These are phyloP conservation scores for Xylaria sp. DNA, from an alignment of 2,329 filamentous ascomycete genomes.

Conservation along the genomic window DNA sequence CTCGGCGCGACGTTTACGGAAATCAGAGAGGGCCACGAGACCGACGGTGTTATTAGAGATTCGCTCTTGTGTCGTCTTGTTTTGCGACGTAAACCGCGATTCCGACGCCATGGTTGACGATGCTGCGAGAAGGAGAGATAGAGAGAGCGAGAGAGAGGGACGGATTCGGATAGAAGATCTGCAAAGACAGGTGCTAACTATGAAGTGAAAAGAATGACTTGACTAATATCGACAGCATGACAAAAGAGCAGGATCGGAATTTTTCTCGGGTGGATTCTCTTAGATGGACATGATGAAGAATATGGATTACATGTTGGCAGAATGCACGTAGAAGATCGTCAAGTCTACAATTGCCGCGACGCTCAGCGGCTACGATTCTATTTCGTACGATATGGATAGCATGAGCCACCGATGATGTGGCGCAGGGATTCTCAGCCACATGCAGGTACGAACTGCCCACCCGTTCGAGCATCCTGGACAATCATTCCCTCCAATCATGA, in stretches of 20 bases:
- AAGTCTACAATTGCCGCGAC: too few relatives aligned
- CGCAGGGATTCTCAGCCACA: too few relatives aligned
- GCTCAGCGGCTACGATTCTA: too few relatives aligned
- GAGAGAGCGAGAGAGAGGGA: not conserved
- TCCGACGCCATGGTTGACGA: constrained; percentile 20
- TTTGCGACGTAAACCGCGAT: constrained; percentile 69
- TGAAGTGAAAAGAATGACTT: not conserved
- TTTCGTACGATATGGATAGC: too few relatives aligned
- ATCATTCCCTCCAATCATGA: too few relatives aligned
- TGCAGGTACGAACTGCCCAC: too few relatives aligned
- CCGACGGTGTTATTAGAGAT: constrained; percentile 85
- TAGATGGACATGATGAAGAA: too few relatives aligned
- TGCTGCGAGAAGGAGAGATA: not conserved
- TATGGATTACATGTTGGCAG: too few relatives aligned
- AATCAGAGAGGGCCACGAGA: constrained; percentile 85
- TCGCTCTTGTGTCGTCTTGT: constrained; percentile 71
- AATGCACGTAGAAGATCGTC: too few relatives aligned
- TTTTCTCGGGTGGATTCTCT: not conserved
- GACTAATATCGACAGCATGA: not conserved
- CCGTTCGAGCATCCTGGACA: too few relatives aligned
- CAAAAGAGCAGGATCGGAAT: not conserved
- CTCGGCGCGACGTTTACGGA: constrained; percentile 90
- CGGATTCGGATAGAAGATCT: not conserved
- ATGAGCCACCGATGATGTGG: too few relatives aligned
- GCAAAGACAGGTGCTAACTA: not conserved